These are phyloP conservation scores for Aspergillus nanangensis DNA, from an alignment of 495 filamentous ascomycete genomes.

Conservation along the genomic window DNA sequence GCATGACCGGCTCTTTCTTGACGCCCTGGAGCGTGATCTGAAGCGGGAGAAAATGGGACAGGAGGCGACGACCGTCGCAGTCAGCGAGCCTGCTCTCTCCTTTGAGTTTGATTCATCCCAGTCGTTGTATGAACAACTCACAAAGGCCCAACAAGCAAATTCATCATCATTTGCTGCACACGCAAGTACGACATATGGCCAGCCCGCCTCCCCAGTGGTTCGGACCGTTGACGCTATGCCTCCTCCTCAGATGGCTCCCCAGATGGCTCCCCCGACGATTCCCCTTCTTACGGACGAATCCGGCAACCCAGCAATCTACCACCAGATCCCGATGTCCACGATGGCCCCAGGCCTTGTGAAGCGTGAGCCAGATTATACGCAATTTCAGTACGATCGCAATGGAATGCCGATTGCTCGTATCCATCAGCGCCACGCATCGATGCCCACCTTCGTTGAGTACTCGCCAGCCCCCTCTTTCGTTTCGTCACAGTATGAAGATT, in stretches of 20 bases:
- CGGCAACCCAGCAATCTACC: conserved; percentile 70
- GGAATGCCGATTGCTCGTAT: conserved; percentile 76
- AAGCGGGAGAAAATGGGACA: conserved; percentile 99
- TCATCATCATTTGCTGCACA: conserved; percentile 92
- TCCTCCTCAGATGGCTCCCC: conserved; percentile 70
- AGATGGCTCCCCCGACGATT: conserved; percentile 66
- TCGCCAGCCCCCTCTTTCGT: conserved; percentile 96
- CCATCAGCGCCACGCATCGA: conserved; percentile 90
- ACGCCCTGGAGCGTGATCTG: conserved; percentile 92
- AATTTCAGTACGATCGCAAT: conserved; percentile 84
- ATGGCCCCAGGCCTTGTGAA: conserved; percentile 70
- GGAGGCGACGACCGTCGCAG: conserved; percentile 93
- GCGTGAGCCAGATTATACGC: conserved; percentile 72
- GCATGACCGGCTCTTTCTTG: conserved; percentile 94
- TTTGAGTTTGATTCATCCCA: conserved; percentile 99
- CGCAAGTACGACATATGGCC: conserved; percentile 70
- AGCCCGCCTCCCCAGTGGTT: conserved; percentile 80
- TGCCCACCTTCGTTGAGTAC: conserved; percentile 97
- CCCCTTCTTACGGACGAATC: conserved; percentile 76
- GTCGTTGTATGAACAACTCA: conserved; percentile 98
- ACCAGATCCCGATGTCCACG: conserved; percentile 57
- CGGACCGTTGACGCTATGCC: conserved; percentile 86
- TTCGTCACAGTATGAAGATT: conserved; percentile 94
- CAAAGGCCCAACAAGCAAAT: conserved; percentile 97
- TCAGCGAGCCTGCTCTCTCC: conserved; percentile 92